phyloP scores from a whole-genome alignment of 139 green algal genomes.

The Micromonas commoda region DNA sequence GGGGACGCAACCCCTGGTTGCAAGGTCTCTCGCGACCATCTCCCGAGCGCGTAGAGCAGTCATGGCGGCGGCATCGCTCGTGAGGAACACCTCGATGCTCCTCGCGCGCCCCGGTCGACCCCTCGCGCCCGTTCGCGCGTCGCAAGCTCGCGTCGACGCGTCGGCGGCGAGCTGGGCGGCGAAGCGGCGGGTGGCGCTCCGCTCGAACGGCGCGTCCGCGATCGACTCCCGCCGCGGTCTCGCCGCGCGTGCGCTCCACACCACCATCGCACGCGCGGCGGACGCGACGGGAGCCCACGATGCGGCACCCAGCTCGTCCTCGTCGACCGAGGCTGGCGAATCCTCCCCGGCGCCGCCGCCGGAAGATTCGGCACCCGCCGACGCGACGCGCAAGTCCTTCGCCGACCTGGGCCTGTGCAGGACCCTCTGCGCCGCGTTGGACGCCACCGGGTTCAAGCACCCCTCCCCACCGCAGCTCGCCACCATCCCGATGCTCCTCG shows the following conservation, averaged over 20 bases:
- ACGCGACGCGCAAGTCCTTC: not conserved
- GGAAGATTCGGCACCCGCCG: not conserved
- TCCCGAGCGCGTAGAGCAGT: not conserved
- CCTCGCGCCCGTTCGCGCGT: too few relatives aligned
- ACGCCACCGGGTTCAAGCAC: slow-evolving; percentile 38
- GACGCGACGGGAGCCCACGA: too few relatives aligned
- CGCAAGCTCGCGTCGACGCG: not conserved
- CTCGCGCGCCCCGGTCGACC: too few relatives aligned
- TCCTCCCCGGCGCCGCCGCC: too few relatives aligned
- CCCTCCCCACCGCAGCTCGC: slow-evolving; percentile 66
- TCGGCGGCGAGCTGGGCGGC: not conserved
- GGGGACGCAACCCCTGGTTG: not conserved
- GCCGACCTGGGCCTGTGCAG: not conserved
- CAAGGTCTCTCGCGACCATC: not conserved
- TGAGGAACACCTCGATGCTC: not conserved
- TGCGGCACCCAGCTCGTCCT: too few relatives aligned
- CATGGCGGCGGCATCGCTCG: not conserved
- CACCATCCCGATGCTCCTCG: slow-evolving; percentile 58
- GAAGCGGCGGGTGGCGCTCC: not conserved
- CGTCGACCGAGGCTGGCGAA: not conserved
- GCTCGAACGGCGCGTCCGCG: too few relatives aligned
- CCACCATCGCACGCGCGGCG: too few relatives aligned
- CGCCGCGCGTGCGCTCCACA: too few relatives aligned
- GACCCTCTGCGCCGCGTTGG: not conserved
- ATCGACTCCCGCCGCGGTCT: too few relatives aligned